phyloP scores from a whole-genome alignment of 2,329 filamentous ascomycete species.

The Fusarium solani-melongenae region DNA sequence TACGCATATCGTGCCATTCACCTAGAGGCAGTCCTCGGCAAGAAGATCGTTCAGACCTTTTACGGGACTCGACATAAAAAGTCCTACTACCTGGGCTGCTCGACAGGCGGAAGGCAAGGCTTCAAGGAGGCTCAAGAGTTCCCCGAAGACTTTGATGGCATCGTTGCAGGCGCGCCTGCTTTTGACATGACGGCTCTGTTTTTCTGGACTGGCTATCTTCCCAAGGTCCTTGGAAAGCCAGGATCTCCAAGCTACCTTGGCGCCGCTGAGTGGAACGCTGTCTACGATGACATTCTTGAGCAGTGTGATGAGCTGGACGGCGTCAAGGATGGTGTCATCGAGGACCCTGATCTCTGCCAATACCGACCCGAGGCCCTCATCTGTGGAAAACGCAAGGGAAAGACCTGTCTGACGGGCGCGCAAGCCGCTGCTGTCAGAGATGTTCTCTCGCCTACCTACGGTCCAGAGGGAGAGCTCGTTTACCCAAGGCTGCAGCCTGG shows the following conservation, averaged over 20 bases:
- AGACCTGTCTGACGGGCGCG: not conserved
- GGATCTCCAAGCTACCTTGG: slow-evolving; percentile 32
- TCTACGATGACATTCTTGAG: slow-evolving; percentile 55
- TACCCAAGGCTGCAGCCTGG: slow-evolving; percentile 61
- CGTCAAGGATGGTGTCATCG: slow-evolving; percentile 61
- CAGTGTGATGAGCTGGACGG: slow-evolving; percentile 65
- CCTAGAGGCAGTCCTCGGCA: not conserved
- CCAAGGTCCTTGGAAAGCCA: not conserved
- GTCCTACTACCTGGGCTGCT: slow-evolving; percentile 68
- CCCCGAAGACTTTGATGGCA: slow-evolving; percentile 66
- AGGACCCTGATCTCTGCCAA: slow-evolving; percentile 57
- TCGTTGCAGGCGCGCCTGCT: slow-evolving; percentile 57
- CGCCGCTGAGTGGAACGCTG: slow-evolving; percentile 49
- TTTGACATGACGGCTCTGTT: slow-evolving; percentile 58
- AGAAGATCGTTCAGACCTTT: slow-evolving; percentile 44
- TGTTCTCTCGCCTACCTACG: slow-evolving; percentile 44
- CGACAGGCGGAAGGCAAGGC: slow-evolving; percentile 68
- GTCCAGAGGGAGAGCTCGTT: slow-evolving; percentile 49
- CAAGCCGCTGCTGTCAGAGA: slow-evolving; percentile 15
- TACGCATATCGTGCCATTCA: not conserved
- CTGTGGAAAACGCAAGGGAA: slow-evolving; percentile 40
- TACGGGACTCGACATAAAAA: slow-evolving; percentile 56
- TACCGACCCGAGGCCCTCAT: slow-evolving; percentile 55
- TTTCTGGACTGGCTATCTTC: slow-evolving; percentile 18
- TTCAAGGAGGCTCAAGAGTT: slow-evolving; percentile 63